These are phyloP conservation scores for Neoscytalidium dimidiatum DNA, from an alignment of 2,329 filamentous ascomycete species.

Conservation along the genomic window DNA sequence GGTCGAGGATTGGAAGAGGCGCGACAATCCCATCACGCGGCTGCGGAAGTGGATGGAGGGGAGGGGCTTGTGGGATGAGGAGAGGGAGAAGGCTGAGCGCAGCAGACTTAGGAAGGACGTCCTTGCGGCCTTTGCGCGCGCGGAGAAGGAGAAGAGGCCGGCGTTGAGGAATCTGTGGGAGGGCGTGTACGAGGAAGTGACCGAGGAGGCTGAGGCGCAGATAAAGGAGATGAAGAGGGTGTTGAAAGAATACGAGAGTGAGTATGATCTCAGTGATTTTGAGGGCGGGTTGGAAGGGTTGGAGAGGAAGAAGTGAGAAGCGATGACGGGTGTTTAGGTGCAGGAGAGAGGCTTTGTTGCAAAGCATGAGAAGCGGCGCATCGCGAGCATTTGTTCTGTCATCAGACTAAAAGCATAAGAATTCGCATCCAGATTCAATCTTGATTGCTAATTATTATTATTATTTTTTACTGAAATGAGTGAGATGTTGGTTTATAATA, in stretches of 20 bases:
- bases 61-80: constrained; percentile 80
- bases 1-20: constrained; percentile 89
- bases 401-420: background rate
- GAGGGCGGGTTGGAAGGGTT: constrained; percentile 72
- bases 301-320: constrained; percentile 30
- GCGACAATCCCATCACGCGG: constrained; percentile 85
- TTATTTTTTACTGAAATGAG: too few relatives aligned
- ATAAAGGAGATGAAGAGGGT: constrained; percentile 75
- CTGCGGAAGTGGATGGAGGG: constrained; percentile 89
- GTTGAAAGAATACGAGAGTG: constrained; percentile 81
- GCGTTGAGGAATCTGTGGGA: constrained; percentile 73
- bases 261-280: constrained; percentile 81
- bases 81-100: constrained; percentile 73
- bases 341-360: background rate
- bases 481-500: too few relatives aligned
- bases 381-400: background rate
- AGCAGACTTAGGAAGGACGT: constrained; percentile 71
- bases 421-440: too few relatives aligned
- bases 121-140: constrained; percentile 79
- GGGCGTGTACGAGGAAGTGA: constrained; percentile 87
- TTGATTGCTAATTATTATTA: too few relatives aligned
- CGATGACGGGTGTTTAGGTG: too few relatives aligned
- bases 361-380: background rate
- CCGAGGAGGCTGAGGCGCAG: constrained; percentile 75
- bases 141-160: constrained; percentile 79